Evolutionary conservation across 1,139 yeast genomes (phyloP).

Genomic region (Arxiozyma telluris): DNA sequence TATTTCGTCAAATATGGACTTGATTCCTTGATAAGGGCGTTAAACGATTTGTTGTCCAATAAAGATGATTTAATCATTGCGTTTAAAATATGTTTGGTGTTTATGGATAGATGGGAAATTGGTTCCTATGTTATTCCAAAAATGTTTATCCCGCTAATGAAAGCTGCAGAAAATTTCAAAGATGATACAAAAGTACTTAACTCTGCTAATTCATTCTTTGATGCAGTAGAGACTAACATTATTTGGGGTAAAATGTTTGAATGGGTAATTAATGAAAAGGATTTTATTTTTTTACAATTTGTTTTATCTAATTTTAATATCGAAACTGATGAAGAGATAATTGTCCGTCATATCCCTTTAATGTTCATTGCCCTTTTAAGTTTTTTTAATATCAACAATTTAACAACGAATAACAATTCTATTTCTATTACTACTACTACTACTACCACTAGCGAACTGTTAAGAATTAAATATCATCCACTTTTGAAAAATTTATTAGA

Average conservation of each 20-base stretch:
- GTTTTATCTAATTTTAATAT: slow-evolving; percentile 59
- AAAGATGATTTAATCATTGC: slow-evolving; percentile 33
- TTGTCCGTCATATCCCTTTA: slow-evolving; percentile 66
- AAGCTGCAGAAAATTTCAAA: slow-evolving; percentile 31
- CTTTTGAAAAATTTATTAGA: slow-evolving; percentile 36
- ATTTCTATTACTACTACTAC: neutral
- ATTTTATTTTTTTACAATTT: slow-evolving; percentile 44
- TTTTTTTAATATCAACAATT: slow-evolving; percentile 7
- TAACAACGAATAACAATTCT: neutral
- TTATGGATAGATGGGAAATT: slow-evolving; percentile 92
- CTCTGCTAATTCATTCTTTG: slow-evolving; percentile 64
- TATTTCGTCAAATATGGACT: slow-evolving; percentile 57
- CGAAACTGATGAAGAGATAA: slow-evolving; percentile 71
- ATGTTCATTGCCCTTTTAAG: slow-evolving; percentile 44
- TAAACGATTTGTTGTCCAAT: slow-evolving; percentile 41
- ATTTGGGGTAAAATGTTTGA: slow-evolving; percentile 63
- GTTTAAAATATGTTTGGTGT: slow-evolving; percentile 54
- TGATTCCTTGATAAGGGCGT: slow-evolving; percentile 41
- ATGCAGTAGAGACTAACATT: slow-evolving; percentile 68
- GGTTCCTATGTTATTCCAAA: slow-evolving; percentile 64
- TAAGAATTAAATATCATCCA: slow-evolving; percentile 5
- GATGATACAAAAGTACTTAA: slow-evolving; percentile 38
- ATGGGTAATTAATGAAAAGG: slow-evolving; percentile 29
- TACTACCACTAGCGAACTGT: neutral
- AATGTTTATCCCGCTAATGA: slow-evolving; percentile 57